Conservation (phyloP, 2,329 filamentous ascomycete genomes). For the Arthrinium puccinioides region DNA sequence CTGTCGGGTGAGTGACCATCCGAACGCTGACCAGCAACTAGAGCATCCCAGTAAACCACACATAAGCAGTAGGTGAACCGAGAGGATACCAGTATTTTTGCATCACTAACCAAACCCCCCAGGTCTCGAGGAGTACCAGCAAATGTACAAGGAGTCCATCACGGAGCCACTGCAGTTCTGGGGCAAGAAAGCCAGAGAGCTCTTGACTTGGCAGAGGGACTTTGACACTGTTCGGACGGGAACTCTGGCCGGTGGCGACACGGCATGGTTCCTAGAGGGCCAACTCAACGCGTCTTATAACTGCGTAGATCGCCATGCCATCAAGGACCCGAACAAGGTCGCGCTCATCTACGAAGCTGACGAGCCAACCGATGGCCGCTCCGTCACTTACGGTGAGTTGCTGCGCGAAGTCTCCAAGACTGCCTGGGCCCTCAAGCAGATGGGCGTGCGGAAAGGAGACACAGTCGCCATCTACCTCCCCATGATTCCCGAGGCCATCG, state of each 20-base stretch:
- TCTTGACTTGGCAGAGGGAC: conserved; percentile 83
- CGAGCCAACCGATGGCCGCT: conserved; percentile 79
- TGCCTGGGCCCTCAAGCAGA: conserved; percentile 83
- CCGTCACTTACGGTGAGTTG: conserved; percentile 87
- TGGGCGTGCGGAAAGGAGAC: conserved; percentile 95
- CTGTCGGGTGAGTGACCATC: too few species aligned
- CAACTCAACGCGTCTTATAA: conserved; percentile 95
- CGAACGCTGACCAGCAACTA: conserved; percentile 27
- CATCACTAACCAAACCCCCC: conserved; percentile 15
- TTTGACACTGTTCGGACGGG: conserved; percentile 85
- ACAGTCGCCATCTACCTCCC: conserved; percentile 95
- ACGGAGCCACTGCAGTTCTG: conserved; percentile 85
- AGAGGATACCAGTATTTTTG: not conserved
- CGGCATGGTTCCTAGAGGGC: conserved; percentile 91
- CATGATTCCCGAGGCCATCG: conserved; percentile 94
- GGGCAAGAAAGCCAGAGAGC: conserved; percentile 76
- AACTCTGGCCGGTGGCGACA: conserved; percentile 71
- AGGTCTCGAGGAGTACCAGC: conserved; percentile 62
- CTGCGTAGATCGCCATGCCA: conserved; percentile 93
- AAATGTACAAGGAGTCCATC: conserved; percentile 77
- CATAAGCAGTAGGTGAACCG: conserved; percentile 46
- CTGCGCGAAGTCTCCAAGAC: conserved; percentile 84
- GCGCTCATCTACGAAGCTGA: conserved; percentile 99
- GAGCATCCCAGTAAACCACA: conserved; percentile 66
- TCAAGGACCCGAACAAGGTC: conserved; percentile 85